These are phyloP conservation scores for Theobroma cacao DNA, from an alignment of 345 rosid genomes.

Conservation along the genomic window DNA sequence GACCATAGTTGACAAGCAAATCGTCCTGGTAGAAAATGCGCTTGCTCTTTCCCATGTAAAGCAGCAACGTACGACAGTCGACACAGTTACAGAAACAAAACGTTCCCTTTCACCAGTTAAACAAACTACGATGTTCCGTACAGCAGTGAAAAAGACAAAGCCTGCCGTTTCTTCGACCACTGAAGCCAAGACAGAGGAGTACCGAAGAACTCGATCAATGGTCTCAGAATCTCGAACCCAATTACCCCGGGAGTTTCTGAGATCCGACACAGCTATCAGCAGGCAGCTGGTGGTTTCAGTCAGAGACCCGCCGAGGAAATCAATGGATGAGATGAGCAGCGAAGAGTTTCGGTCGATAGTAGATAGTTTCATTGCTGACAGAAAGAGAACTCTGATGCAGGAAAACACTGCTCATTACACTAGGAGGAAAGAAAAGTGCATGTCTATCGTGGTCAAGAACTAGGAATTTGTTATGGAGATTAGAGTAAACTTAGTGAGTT, in stretches of 20 bases:
- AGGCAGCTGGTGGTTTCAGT: not conserved
- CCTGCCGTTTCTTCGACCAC: not conserved
- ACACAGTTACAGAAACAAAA: not conserved
- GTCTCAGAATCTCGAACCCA: not conserved
- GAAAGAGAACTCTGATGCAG: slow-evolving; percentile 12
- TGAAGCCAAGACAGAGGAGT: not conserved
- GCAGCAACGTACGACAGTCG: not conserved
- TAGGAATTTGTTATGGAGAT: not conserved
- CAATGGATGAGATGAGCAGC: slow-evolving; percentile 29
- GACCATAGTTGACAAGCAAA: not conserved
- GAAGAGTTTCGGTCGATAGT: slow-evolving; percentile 31
- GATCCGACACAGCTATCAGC: slow-evolving; percentile 10
- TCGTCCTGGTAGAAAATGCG: slow-evolving; percentile 10
- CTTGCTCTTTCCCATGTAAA: not conserved
- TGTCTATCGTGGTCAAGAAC: not conserved
- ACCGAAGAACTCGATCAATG: slow-evolving; percentile 10
- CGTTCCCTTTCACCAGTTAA: slow-evolving; percentile 1
- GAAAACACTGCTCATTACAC: not conserved
- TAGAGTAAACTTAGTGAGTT: not conserved
- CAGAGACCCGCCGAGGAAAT: slow-evolving; percentile 1
- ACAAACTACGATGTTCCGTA: not conserved
- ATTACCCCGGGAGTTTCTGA: not conserved
- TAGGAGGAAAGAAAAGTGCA: not conserved
- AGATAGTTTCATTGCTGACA: slow-evolving; percentile 30
- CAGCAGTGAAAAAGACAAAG: not conserved